Conservation (phyloP, 768 basidiomycete species). For the Saitozyma podzolica region DNA sequence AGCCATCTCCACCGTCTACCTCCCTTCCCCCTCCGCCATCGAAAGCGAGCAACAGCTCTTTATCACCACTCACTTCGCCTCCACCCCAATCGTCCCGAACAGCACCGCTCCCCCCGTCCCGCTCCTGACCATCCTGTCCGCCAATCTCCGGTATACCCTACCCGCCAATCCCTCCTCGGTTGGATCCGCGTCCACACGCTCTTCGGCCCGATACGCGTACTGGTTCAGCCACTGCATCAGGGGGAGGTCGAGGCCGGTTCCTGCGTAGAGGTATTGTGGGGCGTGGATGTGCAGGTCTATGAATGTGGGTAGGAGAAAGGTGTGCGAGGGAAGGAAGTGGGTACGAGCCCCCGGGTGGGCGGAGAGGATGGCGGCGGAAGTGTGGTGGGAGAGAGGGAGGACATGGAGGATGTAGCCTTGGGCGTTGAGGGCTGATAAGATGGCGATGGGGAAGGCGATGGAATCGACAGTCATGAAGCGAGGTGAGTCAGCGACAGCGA, state of each 20-base stretch:
- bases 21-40: not conserved
- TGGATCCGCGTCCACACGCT: constrained; percentile 66
- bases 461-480: too few relatives aligned
- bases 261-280: constrained; percentile 84
- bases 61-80: constrained; percentile 70
- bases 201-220: constrained; percentile 81
- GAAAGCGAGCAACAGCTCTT: not conserved
- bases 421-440: constrained; percentile 14
- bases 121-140: constrained; percentile 64
- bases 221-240: constrained; percentile 79
- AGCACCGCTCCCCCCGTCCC: constrained; percentile 77
- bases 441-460: not conserved
- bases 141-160: constrained; percentile 68
- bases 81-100: constrained; percentile 79
- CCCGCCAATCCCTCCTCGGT: constrained; percentile 57
- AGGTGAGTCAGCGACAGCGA: too few relatives aligned
- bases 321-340: constrained; percentile 1
- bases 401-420: constrained; percentile 30
- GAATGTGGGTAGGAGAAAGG: constrained; percentile 74
- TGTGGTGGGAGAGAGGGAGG: not conserved
- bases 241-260: constrained; percentile 79
- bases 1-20: not conserved
- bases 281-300: constrained; percentile 84
- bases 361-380: constrained; percentile 1
- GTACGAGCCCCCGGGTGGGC: constrained; percentile 53